Base-by-base conservation (phyloP, 2,329 filamentous ascomycete species). In the Grosmannia clavigera region DNA sequence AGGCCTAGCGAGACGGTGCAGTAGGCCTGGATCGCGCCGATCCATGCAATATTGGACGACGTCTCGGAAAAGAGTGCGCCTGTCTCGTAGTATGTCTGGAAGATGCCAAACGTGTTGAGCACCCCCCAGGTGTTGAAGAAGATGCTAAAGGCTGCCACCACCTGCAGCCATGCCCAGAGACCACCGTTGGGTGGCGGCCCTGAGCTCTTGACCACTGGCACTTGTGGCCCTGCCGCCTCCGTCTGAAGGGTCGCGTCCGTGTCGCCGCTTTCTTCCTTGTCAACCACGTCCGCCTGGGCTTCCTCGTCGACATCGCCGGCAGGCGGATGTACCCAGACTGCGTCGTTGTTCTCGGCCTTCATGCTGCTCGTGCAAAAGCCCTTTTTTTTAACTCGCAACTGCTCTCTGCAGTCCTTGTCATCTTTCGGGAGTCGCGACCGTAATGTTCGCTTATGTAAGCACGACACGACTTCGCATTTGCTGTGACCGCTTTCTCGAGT, bases 51-150 rank as follows among this genome's bases (percentile, higher is more conserved):
- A 27, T 65, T 63, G 0, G 72, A 71, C 52, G 60, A 68, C 57
- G 60, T 65, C 31, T 46, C 66, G 25, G 66, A 52, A 61, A 66
- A 59, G 66, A 79, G 61, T 31, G 58, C 19, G 25, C 40, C 48
- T 35, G 69, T 71, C 59, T 71, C 67, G 64, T 83, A 84, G 69
- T 81, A 81, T 2, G 76, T 76, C 64, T 84, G 79, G 64, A 79
- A 84, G 2, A 79, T 75, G 7, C 79, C 79, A 60, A 81, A 83
- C 10, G 77, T 65, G 60, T 68, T 72, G 43, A 72, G 60, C 2
- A 74, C 65, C 1, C 73, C 72, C 62, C 81, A 84, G 1, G 81
- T 81, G 64, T 78, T 82, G 67, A 83, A 79, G 64, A 81, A 79
- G 53, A 82, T 73, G 56, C 79, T 69, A 65, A 80, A 80, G 10